Evolutionary conservation across 2,329 filamentous ascomycete genomes (phyloP).

Genomic region (Claviceps africana): DNA sequence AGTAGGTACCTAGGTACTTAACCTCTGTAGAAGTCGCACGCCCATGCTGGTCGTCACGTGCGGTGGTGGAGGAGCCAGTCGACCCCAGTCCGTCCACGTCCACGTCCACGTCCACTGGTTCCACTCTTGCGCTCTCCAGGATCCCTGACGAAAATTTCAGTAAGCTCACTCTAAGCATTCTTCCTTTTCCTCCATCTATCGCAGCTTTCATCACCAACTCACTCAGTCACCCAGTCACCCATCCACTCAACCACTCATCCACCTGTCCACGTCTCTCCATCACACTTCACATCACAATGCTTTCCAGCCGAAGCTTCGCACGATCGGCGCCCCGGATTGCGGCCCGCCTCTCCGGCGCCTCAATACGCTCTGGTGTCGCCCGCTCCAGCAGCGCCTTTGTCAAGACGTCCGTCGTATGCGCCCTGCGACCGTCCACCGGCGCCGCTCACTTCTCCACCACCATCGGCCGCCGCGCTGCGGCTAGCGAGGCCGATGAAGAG

Average conservation of each 20-base stretch:
- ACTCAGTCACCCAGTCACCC: constrained; percentile 3
- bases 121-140: neutral
- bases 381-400: constrained; percentile 35
- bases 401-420: constrained; percentile 26
- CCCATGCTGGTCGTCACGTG: neutral
- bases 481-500: constrained; percentile 54
- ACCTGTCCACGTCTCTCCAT: constrained; percentile 1
- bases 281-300: constrained; percentile 33
- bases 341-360: constrained; percentile 39
- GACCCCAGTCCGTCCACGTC: neutral
- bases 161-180: neutral
- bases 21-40: too few species aligned
- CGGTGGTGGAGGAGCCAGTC: neutral
- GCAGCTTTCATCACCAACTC: constrained; percentile 6
- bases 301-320: constrained; percentile 51
- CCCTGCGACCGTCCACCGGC: constrained; percentile 19
- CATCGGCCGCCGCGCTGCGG: constrained; percentile 25
- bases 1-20: too few species aligned
- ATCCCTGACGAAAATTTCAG: constrained; percentile 1
- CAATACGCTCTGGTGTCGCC: constrained; percentile 33
- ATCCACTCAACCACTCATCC: constrained; percentile 6
- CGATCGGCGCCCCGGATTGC: constrained; percentile 54
- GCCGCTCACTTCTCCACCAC: constrained; percentile 35
- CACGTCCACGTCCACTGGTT: too few species aligned
- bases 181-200: too few species aligned